Evolutionary conservation across 768 basidiomycete species (phyloP), one percentile per base, ranked within the genome.

Genomic region (Leccinum pellstonianum): DNA sequence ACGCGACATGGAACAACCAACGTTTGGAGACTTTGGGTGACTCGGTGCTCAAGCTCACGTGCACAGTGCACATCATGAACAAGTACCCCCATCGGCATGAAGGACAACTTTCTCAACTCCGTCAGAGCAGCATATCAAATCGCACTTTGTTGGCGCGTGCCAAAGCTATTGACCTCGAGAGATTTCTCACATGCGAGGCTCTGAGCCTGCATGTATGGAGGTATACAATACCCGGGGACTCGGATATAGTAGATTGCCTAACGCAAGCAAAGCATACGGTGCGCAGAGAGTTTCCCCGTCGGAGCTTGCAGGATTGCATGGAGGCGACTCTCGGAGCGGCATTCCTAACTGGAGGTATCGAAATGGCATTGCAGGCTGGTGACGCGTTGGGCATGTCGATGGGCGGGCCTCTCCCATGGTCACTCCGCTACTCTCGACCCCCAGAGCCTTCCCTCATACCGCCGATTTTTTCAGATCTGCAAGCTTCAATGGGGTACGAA

Each of bases 11-110:
- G 75, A 91, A 81, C 72, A 95, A 95, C 62, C 91, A 96, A 66
- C 84, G 91, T 1, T 71, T 95, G 57, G 94, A 96, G 71, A 94
- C 92, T 0, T 77, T 95, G 7, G 94, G 94, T 9, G 94, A 96
- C 67, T 83, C 88, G 0, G 90, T 93, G 1, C 78, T 93, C 47
- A 87, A 93, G 66, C 73, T 95, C 25, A 83, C 86, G 52, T 85
- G 86, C 4, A 88, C 88, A 21, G 85, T 93, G 3, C 84, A 93
- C 67, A 75, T 91, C 5, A 87, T 88, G 75, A 91, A 89, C 76
- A 83, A 81, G 62, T 92, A 81, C 66, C 89, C 90, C 0, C 79
- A 84, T 62, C 79, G 86, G 23, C 90, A 95, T 64, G 94, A 96
- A 77, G 93, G 94, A 0, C 90, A 93, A 63, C 80, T 96, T 46